A percentile compares a stretch with the other conserved stretches of the same genome.
These are phyloP conservation scores for Knufia petricola DNA, from an alignment of 2,329 filamentous ascomycete species.

Conservation along the genomic window DNA sequence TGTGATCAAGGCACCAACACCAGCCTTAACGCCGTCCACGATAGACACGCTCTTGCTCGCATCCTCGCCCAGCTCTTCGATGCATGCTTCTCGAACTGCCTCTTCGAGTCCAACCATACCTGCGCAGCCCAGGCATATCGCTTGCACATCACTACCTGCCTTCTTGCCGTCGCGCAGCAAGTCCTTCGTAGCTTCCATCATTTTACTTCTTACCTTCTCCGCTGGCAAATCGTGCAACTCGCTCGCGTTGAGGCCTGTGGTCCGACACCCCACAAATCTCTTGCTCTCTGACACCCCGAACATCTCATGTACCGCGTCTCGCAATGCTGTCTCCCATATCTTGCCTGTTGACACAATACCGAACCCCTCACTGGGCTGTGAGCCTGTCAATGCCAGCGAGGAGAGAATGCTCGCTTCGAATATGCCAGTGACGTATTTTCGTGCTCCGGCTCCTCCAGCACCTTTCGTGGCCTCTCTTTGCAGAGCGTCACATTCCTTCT, in stretches of 20 bases:
- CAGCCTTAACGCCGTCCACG: slow-evolving; percentile 65
- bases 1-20: slow-evolving; percentile 17
- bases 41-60: slow-evolving; percentile 54
- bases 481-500: slow-evolving; percentile 30
- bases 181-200: slow-evolving; percentile 60
- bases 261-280: slow-evolving; percentile 69
- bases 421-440: slow-evolving; percentile 63
- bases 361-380: slow-evolving; percentile 46
- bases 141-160: slow-evolving; percentile 39
- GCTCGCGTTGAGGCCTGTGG: slow-evolving; percentile 68
- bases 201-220: slow-evolving; percentile 53
- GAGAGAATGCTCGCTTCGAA: slow-evolving; percentile 72
- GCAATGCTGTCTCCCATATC: slow-evolving; percentile 69
- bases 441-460: slow-evolving; percentile 16
- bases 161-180: slow-evolving; percentile 44
- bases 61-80: slow-evolving; percentile 53
- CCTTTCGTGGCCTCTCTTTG: slow-evolving; percentile 10
- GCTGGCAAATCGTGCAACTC: slow-evolving; percentile 64
- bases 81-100: slow-evolving; percentile 60
- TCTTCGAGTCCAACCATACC: slow-evolving; percentile 81
- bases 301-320: slow-evolving; percentile 53
- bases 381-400: slow-evolving; percentile 45
- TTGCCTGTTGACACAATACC: slow-evolving; percentile 83
- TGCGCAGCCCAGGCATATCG: slow-evolving; percentile 77
- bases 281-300: slow-evolving; percentile 39